These are phyloP conservation scores for Protea cynaroides DNA, from an alignment of 164 flowering plant genomes.

Conservation along the genomic window DNA sequence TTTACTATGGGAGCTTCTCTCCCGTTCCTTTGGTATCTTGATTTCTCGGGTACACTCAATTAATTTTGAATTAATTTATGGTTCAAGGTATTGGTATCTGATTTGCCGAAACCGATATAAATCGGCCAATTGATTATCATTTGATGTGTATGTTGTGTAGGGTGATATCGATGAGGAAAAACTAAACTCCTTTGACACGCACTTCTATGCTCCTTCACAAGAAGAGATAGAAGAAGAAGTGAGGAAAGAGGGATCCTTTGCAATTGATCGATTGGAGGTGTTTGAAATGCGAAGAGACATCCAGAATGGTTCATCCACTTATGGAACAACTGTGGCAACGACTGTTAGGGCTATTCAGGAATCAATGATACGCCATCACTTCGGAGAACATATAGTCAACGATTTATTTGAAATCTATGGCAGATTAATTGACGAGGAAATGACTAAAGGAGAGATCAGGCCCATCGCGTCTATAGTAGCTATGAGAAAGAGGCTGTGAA, in stretches of 20 bases:
- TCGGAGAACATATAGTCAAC: conserved; percentile 60
- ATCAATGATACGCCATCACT: conserved; percentile 57
- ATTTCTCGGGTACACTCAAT: conserved; percentile 37
- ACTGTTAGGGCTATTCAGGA: conserved; percentile 78
- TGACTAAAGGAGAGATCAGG: conserved; percentile 18
- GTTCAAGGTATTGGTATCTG: too few species aligned
- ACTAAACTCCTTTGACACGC: conserved; percentile 56
- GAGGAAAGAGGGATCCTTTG: conserved; percentile 50
- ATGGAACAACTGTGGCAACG: conserved; percentile 49
- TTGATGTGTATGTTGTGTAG: conserved; percentile 33
- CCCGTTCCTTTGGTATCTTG: conserved; percentile 40
- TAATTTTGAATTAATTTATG: too few species aligned
- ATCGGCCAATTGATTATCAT: too few species aligned
- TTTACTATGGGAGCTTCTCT: conserved; percentile 61
- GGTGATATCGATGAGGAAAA: conserved; percentile 58
- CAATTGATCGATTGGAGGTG: conserved; percentile 43
- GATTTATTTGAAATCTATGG: conserved; percentile 54
- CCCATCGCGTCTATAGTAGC: too few species aligned
- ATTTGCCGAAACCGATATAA: too few species aligned
- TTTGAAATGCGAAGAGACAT: conserved; percentile 38
- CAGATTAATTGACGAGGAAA: conserved; percentile 54
- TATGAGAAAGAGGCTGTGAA: too few species aligned
- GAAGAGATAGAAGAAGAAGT: conserved; percentile 59
- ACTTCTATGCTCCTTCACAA: conserved; percentile 69
- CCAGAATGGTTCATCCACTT: conserved; percentile 13